Evolutionary conservation across 805 yeast species (phyloP).

Genomic region (Kodamaea restingae): DNA sequence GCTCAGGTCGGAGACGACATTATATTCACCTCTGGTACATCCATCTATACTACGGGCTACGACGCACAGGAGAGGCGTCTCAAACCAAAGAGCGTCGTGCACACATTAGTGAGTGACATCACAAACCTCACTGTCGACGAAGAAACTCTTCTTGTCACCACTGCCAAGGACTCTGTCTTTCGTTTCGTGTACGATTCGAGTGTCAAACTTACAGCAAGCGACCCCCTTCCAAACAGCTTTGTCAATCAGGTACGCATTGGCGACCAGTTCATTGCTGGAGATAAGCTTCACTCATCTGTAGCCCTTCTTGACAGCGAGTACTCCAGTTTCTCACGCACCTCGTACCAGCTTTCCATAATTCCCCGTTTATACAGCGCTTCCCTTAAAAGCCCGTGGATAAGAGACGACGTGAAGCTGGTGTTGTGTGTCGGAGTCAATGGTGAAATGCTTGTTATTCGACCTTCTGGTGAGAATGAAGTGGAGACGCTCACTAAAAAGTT

Average conservation of each 20-base stretch:
- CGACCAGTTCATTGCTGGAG: slow-evolving; percentile 27
- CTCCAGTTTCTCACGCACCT: slow-evolving; percentile 9
- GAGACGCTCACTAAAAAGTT: slow-evolving; percentile 13
- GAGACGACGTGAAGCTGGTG: slow-evolving; percentile 11
- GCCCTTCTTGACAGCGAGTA: slow-evolving; percentile 19
- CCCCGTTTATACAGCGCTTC: slow-evolving; percentile 29
- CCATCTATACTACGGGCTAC: slow-evolving; percentile 32
- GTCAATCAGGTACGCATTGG: slow-evolving; percentile 27
- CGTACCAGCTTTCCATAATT: slow-evolving; percentile 24
- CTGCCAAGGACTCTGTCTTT: slow-evolving; percentile 33
- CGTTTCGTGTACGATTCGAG: slow-evolving; percentile 20
- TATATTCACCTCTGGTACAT: slow-evolving; percentile 28
- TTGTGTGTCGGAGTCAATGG: slow-evolving; percentile 38
- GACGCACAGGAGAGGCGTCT: slow-evolving; percentile 29
- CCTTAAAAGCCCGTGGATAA: slow-evolving; percentile 21
- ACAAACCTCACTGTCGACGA: slow-evolving; percentile 20
- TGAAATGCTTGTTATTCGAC: slow-evolving; percentile 23
- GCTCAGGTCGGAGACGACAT: slow-evolving; percentile 31
- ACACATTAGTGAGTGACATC: slow-evolving; percentile 29
- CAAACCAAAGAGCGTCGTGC: slow-evolving; percentile 22
- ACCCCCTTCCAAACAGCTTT: slow-evolving; percentile 31
- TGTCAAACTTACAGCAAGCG: slow-evolving; percentile 20
- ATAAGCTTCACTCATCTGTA: slow-evolving; percentile 33
- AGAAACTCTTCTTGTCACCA: slow-evolving; percentile 22
- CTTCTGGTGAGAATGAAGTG: slow-evolving; percentile 14